These are phyloP conservation scores for Mucor indicus DNA, from an alignment of 371 early-diverging fungal species.

Conservation along the genomic window DNA sequence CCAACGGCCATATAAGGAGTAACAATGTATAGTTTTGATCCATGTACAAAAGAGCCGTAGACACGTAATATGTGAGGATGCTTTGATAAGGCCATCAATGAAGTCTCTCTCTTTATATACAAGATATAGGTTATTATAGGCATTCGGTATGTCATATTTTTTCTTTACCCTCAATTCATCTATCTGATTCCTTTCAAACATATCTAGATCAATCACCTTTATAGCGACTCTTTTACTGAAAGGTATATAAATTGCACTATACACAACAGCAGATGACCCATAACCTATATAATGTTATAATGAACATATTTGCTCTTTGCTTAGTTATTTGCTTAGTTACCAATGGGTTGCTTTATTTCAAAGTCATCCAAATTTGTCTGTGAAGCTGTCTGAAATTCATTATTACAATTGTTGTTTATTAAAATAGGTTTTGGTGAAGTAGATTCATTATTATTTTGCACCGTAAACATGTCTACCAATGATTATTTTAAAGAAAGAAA, in stretches of 20 bases:
- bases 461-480: too few relatives aligned
- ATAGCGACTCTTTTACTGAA: conserved; percentile 26
- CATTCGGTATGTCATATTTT: background rate
- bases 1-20: conserved; percentile 83
- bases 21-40: conserved; percentile 75
- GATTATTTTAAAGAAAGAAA: too few relatives aligned
- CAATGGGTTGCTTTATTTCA: background rate
- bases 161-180: conserved; percentile 25
- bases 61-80: conserved; percentile 85
- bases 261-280: conserved; percentile 82
- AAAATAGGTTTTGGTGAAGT: too few relatives aligned
- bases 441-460: too few relatives aligned
- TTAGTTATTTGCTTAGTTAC: background rate
- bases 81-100: conserved; percentile 81
- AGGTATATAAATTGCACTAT: conserved; percentile 49
- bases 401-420: too few relatives aligned
- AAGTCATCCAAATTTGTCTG: background rate
- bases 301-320: background rate
- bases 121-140: background rate
- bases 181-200: conserved; percentile 33
- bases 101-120: conserved; percentile 68
- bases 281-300: conserved; percentile 49
- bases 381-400: too few relatives aligned
- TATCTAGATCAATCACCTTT: conserved; percentile 26
- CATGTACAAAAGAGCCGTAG: conserved; percentile 79